Conservation (phyloP, 371 early-diverging fungal genomes). For the Lichtheimia ornata region DNA sequence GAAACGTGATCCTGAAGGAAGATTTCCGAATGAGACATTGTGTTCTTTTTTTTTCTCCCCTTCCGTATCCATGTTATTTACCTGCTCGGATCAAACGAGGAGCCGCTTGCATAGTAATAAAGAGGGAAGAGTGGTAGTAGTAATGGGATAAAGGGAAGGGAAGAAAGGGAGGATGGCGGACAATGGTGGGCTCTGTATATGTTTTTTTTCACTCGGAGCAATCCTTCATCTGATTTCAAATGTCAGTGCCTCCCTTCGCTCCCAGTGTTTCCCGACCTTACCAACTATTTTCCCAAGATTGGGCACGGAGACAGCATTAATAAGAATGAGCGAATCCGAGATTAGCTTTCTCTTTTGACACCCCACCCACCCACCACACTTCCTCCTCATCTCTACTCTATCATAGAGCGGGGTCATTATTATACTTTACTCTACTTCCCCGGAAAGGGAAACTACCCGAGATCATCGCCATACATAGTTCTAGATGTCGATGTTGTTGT, state of each 20-base stretch:
- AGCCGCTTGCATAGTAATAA: conserved; percentile 11
- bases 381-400: no score
- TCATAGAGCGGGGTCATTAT: no score
- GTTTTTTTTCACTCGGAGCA: conserved; percentile 1
- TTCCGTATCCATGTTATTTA: background rate
- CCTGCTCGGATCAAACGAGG: conserved; percentile 6
- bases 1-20: background rate
- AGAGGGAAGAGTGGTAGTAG: background rate
- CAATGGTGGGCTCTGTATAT: background rate
- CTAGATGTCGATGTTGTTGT: no score
- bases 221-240: conserved; percentile 1
- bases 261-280: conserved; percentile 1
- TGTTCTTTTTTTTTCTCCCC: background rate
- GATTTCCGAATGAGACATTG: background rate
- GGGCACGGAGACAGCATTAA: background rate
- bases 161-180: background rate
- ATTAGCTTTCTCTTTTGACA: no score
- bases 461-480: no score
- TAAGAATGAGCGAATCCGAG: conserved; percentile 1
- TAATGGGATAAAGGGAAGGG: background rate
- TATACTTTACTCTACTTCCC: no score
- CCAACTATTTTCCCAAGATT: background rate
- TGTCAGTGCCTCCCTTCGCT: background rate
- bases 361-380: no score
- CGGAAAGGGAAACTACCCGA: no score